A percentile compares a stretch with the other conserved stretches of the same genome.
phyloP scores from a whole-genome alignment of 345 rosid genomes.

The Brassica juncea region DNA sequence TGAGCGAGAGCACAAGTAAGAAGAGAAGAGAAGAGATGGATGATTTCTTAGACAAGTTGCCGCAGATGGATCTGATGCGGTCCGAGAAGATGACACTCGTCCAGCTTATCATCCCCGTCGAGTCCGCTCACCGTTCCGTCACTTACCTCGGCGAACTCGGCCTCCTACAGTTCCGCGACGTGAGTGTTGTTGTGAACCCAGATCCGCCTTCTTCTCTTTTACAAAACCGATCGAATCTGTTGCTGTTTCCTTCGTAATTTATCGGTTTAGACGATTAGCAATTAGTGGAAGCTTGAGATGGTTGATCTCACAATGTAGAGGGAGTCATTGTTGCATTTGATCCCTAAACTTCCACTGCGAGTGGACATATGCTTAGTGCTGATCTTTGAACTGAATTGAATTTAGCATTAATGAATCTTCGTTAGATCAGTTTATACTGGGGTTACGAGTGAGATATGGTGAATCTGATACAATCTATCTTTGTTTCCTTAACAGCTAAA shows the following conservation, averaged over 20 bases:
- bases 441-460: conserved; percentile 8
- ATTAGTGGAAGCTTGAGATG: neutral
- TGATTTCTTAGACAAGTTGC: conserved; percentile 64
- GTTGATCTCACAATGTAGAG: conserved; percentile 26
- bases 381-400: conserved; percentile 25
- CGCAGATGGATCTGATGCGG: conserved; percentile 97
- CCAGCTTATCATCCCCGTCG: conserved; percentile 93
- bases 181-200: conserved; percentile 45
- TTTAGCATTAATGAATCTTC: conserved; percentile 1
- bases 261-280: conserved; percentile 7
- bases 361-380: conserved; percentile 22
- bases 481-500: conserved; percentile 64
- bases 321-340: neutral
- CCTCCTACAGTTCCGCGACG: conserved; percentile 76
- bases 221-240: conserved; percentile 15
- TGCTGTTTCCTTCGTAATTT: neutral
- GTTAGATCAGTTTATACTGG: neutral
- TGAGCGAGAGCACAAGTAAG: conserved; percentile 16
- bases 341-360: conserved; percentile 13
- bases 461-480: conserved; percentile 24
- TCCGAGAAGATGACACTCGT: conserved; percentile 94
- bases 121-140: conserved; percentile 83
- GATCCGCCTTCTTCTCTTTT: conserved; percentile 46
- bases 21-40: conserved; percentile 44
- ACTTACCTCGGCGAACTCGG: conserved; percentile 86